A percentile compares a stretch with the other conserved stretches of the same genome.
Evolutionary conservation across 2,329 filamentous ascomycete genomes (phyloP).

Genomic region (Purpureocillium takamizusanense): DNA sequence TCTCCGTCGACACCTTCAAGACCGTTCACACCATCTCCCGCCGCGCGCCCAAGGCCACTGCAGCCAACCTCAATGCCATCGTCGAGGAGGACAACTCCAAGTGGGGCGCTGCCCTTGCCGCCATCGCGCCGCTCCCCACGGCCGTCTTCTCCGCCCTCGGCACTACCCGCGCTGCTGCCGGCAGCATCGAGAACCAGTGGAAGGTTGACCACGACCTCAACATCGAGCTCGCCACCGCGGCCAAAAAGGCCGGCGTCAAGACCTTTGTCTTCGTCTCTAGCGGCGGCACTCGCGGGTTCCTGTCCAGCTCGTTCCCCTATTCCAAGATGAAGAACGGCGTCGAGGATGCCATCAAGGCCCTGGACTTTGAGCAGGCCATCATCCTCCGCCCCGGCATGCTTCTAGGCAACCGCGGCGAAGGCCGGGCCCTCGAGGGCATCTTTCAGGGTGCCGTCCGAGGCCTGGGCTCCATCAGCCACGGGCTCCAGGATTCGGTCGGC

Average conservation of each 20-base stretch:
- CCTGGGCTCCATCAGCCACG: conserved; percentile 43
- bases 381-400: conserved; percentile 69
- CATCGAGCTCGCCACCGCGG: conserved; percentile 64
- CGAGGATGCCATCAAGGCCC: conserved; percentile 63
- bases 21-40: conserved; percentile 58
- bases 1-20: conserved; percentile 42
- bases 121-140: conserved; percentile 44
- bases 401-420: conserved; percentile 57
- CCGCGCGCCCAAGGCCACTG: conserved; percentile 46
- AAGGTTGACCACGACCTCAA: conserved; percentile 86
- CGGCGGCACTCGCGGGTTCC: conserved; percentile 33
- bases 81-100: conserved; percentile 57
- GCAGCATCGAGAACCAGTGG: conserved; percentile 70
- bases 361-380: conserved; percentile 70
- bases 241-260: conserved; percentile 61
- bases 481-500: conserved; percentile 55
- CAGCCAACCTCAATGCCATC: conserved; percentile 51
- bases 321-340: conserved; percentile 78
- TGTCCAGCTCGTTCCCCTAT: conserved; percentile 36
- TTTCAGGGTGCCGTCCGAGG: conserved; percentile 45
- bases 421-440: conserved; percentile 48
- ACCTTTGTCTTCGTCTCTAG: conserved; percentile 72
- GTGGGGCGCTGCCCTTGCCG: conserved; percentile 56
- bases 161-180: conserved; percentile 68
- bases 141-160: conserved; percentile 72